Evolutionary conservation across 2,329 filamentous ascomycete species (phyloP), one percentile per base, ranked within the genome.

Genomic region (Coniochaeta pulveracea): DNA sequence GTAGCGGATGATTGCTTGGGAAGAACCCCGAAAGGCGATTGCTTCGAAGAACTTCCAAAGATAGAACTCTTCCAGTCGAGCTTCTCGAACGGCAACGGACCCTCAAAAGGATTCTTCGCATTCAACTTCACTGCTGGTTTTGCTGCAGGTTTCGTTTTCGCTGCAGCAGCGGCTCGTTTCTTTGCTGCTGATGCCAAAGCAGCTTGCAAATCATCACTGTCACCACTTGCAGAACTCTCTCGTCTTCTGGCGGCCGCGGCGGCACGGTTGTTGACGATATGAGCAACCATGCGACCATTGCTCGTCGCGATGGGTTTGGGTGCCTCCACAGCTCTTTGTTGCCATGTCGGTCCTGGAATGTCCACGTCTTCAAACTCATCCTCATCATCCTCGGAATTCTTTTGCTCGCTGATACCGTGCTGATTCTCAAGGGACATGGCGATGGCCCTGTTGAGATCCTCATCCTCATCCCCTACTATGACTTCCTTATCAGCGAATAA

Each of bases 51-150:
- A 38, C 43, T 22, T 8, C 19, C 25, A n/a, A 76, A 76, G 2
- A 76, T 61, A 2, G 66, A 69, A 3, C 72, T 78, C 33, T 72
- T 77, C 65, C 71, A 76, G 27, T 81, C 76, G 2, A 94, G 66
- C 48, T 85, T 89, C 45, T 94, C 86, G 48, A 98, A 98, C 0
- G 91, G 91, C 5, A 98, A 56, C 0, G 88, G 85, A 0, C 89
- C 89, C 42, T 74, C 73, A 48, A 93, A 75, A 0, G 73, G 65
- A 44, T 76, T 74, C 42, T 71, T 73, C 22, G 69, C 63, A 32
- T 72, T 76, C 8, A 66, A 52, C n/a, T 56, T 47, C 3, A 60
- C 47, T 14, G 58, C 51, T 4, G 54, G 48, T 17, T 51, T 42
- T 30, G 55, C 51, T 9, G 40, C 33, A 1, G 36, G 43, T 21